Evolutionary conservation across 2,329 filamentous ascomycete species (phyloP).

Genomic region (Colletotrichum tropicicola): DNA sequence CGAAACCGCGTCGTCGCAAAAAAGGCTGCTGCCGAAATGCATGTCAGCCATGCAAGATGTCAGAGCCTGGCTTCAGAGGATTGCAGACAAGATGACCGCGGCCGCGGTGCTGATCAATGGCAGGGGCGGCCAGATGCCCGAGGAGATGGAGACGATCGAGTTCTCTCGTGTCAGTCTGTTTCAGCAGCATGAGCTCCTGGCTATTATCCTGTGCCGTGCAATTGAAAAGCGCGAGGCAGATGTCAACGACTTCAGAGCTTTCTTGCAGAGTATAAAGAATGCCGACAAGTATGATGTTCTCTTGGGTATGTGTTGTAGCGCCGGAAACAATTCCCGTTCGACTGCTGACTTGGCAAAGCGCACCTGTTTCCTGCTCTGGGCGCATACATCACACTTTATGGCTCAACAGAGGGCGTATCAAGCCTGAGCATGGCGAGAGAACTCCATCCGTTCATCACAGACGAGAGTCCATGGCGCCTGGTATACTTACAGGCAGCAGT

Average conservation of each 20-base stretch:
- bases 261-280: slow-evolving; percentile 74
- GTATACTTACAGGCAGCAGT: slow-evolving; percentile 82
- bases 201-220: slow-evolving; percentile 80
- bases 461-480: slow-evolving; percentile 76
- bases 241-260: slow-evolving; percentile 75
- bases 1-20: slow-evolving; percentile 26
- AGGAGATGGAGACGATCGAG: slow-evolving; percentile 80
- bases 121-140: slow-evolving; percentile 58
- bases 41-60: slow-evolving; percentile 80
- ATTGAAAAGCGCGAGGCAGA: slow-evolving; percentile 79
- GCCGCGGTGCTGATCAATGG: slow-evolving; percentile 77
- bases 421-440: slow-evolving; percentile 75
- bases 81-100: slow-evolving; percentile 80
- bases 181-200: slow-evolving; percentile 89
- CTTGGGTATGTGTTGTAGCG: slow-evolving; percentile 49
- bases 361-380: slow-evolving; percentile 86
- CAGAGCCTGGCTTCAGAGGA: slow-evolving; percentile 77
- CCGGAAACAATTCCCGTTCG: not conserved
- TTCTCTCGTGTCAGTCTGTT: slow-evolving; percentile 83
- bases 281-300: slow-evolving; percentile 80
- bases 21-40: slow-evolving; percentile 75
- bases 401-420: slow-evolving; percentile 77
- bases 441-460: slow-evolving; percentile 74
- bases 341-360: slow-evolving; percentile 52
- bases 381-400: slow-evolving; percentile 79